Base-by-base conservation (phyloP, 495 filamentous ascomycete genomes). In the Parmelia sp. region DNA sequence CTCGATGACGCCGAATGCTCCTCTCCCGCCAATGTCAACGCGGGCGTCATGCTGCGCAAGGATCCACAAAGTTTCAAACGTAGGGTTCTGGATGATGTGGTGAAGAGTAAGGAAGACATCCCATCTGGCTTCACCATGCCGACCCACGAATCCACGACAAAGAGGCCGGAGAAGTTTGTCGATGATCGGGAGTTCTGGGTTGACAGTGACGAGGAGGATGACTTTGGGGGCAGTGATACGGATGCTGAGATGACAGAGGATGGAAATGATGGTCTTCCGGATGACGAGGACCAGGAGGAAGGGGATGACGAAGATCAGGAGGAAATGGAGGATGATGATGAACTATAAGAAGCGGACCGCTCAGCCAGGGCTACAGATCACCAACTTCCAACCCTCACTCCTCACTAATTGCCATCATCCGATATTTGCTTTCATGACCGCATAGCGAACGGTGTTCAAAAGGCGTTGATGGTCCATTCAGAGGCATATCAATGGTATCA, bases 1-100 rank as follows among this genome's bases (percentile, higher is more conserved):
- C 86, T 98, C 51, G 94, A 98, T 72, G 89, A 95, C 72, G 90
- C 94, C 21, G 94, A 98, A 72, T 88, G 93, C 67, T 90, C 85
- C 64, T 96, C 90, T 8, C 91, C 94, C 0, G 94, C 94, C 63
- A 97, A 98, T 69, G 94, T 97, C 58, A 93, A 97, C 70, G 94
- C 94, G 15, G 84, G 88, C 35, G 88, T 96, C 17, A 83, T 92
- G 82, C 83, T 96, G 58, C 85, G 94, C 61, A 89, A 90, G 62
- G 72, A 88, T 29, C 83, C 84, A 6, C 78, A 80, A 10, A 68
- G 72, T 33, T 98, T 92, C 77, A 88, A 89, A 72, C 72, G 77
- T 57, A 82, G 78, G 66, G 92, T 93, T 6, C 78, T 77, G 61
- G 80, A 82, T 40, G 84, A 90, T 55, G 88, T 93, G 4, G 87